A percentile compares a stretch with the other conserved stretches of the same genome.
Conservation (phyloP, 1,139 yeast species). For the Yamadazyma epiphylla region DNA sequence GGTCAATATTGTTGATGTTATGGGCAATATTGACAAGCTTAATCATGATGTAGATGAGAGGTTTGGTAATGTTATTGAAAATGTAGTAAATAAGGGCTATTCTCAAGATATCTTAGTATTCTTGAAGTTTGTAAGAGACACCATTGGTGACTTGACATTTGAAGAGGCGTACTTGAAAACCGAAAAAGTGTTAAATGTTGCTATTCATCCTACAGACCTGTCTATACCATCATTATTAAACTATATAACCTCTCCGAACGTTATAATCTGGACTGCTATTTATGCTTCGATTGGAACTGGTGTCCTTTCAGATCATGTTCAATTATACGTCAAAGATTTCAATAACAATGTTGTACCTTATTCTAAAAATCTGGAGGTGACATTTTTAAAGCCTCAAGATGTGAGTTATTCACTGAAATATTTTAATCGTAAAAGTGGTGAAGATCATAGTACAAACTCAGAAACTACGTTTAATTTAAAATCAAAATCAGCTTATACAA, state of each 20-base stretch:
- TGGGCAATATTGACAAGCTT: constrained; percentile 44
- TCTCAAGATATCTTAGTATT: constrained; percentile 82
- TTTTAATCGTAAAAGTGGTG: constrained; percentile 17
- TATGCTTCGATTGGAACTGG: constrained; percentile 73
- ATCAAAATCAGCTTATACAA: constrained; percentile 68
- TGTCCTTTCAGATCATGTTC: constrained; percentile 55
- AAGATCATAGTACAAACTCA: constrained; percentile 13
- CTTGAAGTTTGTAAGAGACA: constrained; percentile 69
- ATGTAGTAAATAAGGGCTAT: constrained; percentile 67
- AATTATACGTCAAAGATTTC: constrained; percentile 67
- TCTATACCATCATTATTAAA: constrained; percentile 75
- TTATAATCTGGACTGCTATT: constrained; percentile 83
- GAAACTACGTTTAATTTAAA: constrained; percentile 18
- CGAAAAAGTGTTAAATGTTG: constrained; percentile 77
- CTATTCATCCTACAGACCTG: constrained; percentile 80
- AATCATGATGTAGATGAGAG: constrained; percentile 61
- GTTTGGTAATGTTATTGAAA: constrained; percentile 64
- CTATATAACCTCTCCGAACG: constrained; percentile 93
- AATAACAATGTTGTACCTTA: constrained; percentile 52
- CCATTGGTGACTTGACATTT: constrained; percentile 83
- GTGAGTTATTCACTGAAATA: constrained; percentile 43
- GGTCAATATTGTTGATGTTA: constrained; percentile 44
- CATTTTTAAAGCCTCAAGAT: constrained; percentile 44
- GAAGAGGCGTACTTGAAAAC: constrained; percentile 90
- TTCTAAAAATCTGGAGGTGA: constrained; percentile 29